Percentiles rank a stretch among this genome's conserved stretches.
Evolutionary conservation across 2,329 filamentous ascomycete species (phyloP).

Genomic region (Gyromitra esculenta): DNA sequence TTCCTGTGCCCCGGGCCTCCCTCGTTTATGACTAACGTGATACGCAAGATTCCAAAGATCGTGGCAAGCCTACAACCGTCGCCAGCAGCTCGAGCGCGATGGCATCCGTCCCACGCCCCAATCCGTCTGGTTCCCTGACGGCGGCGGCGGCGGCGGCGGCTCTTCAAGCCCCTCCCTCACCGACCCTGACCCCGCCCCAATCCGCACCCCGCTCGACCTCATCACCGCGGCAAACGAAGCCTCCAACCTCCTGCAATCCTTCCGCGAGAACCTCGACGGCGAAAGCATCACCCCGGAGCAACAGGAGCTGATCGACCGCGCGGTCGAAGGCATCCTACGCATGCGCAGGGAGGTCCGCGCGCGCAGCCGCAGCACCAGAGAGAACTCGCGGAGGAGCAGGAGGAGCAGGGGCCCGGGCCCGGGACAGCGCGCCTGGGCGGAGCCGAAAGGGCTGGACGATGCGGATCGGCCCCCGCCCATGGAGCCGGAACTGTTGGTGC

Average conservation of each 20-base stretch:
- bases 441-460: slow-evolving; percentile 50
- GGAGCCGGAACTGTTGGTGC: slow-evolving; percentile 39
- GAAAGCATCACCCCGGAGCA: slow-evolving; percentile 29
- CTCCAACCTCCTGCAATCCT: slow-evolving; percentile 25
- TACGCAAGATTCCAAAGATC: slow-evolving; percentile 50
- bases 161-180: neutral
- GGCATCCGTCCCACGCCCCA: slow-evolving; percentile 8
- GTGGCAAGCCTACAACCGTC: slow-evolving; percentile 44
- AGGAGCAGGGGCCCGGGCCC: slow-evolving; percentile 3
- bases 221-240: slow-evolving; percentile 23
- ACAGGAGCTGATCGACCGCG: slow-evolving; percentile 36
- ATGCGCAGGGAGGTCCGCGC: slow-evolving; percentile 33
- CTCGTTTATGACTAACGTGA: slow-evolving; percentile 32
- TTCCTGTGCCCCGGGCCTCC: neutral
- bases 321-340: slow-evolving; percentile 29
- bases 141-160: slow-evolving; percentile 7
- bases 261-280: slow-evolving; percentile 34
- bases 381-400: slow-evolving; percentile 17
- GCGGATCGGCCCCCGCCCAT: slow-evolving; percentile 49
- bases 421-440: slow-evolving; percentile 2
- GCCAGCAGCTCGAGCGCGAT: slow-evolving; percentile 45
- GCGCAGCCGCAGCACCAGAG: slow-evolving; percentile 16
- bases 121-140: slow-evolving; percentile 33
- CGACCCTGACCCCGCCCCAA: slow-evolving; percentile 7
- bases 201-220: slow-evolving; percentile 30